Base-by-base conservation (phyloP, 2,329 filamentous ascomycete genomes). In the Microdochium trichocladiopsis region DNA sequence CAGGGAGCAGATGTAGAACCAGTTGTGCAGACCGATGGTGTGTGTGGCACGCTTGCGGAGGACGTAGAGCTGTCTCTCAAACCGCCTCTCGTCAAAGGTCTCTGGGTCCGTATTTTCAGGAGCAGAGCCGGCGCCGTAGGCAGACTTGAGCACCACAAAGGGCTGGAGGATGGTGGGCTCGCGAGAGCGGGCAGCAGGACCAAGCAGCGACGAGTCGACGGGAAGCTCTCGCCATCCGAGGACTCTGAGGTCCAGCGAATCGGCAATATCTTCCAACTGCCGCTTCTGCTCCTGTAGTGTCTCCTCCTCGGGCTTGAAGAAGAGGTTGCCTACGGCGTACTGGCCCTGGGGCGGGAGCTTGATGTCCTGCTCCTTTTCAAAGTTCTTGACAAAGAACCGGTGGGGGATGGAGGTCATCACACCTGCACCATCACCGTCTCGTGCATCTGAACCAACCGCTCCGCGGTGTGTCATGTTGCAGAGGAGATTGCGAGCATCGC, bases 381-480 rank as follows among this genome's bases (percentile, higher is more conserved):
- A 97, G 72, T 97, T 95, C 80, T 97, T 99, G 69, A 96, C 79
- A 71, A 99, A 97, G 78, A 99, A 97, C 72, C 87, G 91, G 78
- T 97, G 93, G 55, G 94, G 94, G 65, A 99, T 96, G 55, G 92
- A 96, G 60, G 93, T 97, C 94, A 99, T 99, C 67, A 97, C 93
- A 82, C 94, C 94, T 64, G 94, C 94, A 70, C 94, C 94, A 70
- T 99, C 94, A 69, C 94, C 94, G 69, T 99, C 94, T 78, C 94
- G 88, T 66, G 91, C 91, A 78, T 99, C 94, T 55, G 94, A 97
- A 62, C 94, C 94, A 63, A 97, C 93, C 58, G 94, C 94, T 79
- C 94, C 94, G 70, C 94, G 88, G 79, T 99, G 94, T 79, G 94
- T 97, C 94, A 99, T 99, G 82, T 99, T 97, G 81, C 94, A 99